A percentile compares a stretch with the other conserved stretches of the same genome.
These are phyloP conservation scores for Aspergillus neotritici DNA, from an alignment of 2,329 filamentous ascomycete species.

Conservation along the genomic window DNA sequence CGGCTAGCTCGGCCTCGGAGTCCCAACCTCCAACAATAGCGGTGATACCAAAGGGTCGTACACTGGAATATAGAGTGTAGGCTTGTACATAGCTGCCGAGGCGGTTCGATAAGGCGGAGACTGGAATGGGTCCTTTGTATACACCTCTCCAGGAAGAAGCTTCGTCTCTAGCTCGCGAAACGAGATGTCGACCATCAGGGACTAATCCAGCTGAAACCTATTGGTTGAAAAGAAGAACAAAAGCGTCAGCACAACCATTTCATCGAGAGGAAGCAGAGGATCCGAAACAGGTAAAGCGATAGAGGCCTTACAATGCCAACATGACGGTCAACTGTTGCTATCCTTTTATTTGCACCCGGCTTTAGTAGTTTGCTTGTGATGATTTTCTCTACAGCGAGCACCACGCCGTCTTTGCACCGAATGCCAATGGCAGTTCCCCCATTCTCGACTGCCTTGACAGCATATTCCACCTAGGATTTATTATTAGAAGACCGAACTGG, in stretches of 20 bases:
- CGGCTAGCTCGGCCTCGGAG: constrained; percentile 73
- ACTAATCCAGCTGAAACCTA: constrained; percentile 91
- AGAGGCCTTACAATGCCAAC: constrained; percentile 71
- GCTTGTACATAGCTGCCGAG: constrained; percentile 96
- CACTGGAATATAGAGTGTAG: constrained; percentile 94
- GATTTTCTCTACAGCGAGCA: constrained; percentile 94
- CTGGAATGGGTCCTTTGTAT: constrained; percentile 92
- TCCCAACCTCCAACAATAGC: constrained; percentile 93
- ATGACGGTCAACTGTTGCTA: constrained; percentile 89
- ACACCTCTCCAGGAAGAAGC: constrained; percentile 82
- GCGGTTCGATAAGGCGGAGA: constrained; percentile 78
- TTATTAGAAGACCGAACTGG: constrained; percentile 10
- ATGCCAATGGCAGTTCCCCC: constrained; percentile 95
- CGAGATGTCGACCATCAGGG: constrained; percentile 91
- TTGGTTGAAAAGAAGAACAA: constrained; percentile 4
- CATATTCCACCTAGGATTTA: constrained; percentile 71
- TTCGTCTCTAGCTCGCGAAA: constrained; percentile 90
- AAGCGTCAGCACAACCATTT: not conserved
- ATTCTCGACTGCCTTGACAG: constrained; percentile 96
- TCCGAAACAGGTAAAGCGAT: not conserved
- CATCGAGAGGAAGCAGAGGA: not conserved
- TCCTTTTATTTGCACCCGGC: constrained; percentile 91
- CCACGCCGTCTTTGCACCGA: constrained; percentile 92
- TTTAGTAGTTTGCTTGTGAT: constrained; percentile 93
- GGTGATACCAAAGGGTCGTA: constrained; percentile 93